Base-by-base conservation (phyloP, 2,329 filamentous ascomycete species). In the Colletotrichum zoysiae region DNA sequence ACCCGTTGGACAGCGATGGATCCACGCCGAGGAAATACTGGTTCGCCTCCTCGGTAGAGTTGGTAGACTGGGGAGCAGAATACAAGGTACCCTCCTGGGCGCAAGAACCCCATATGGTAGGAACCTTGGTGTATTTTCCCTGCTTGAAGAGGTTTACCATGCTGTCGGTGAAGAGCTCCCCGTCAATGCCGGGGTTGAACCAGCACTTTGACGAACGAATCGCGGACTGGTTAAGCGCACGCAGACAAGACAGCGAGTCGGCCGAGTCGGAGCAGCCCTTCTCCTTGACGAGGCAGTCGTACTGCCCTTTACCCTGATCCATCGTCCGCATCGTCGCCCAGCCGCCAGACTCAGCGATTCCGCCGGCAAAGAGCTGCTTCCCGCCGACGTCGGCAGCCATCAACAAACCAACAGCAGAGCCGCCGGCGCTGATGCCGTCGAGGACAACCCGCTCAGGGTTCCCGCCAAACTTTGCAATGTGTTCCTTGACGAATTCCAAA, bases 371-470 rank as follows among this genome's bases (percentile, higher is more conserved):
- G 1, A 89, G 81, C 50, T 81, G 81, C 69, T 87, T 80, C 5
- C 80, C 79, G 23, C 86, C 88, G 3, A 84, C 85, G 67, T 87
- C 86, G 0, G 87, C 87, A 0, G 84, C 88, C 60, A 94, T 84
- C 33, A 93, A 89, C 30, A 92, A 83, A 42, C 85, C 87, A 23
- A 94, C 85, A 9, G 90, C 90, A 1, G 85, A 89, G 11, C 86
- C 92, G 3, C 93, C 92, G 1, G 92, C 92, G 69, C 90, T 92
- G 73, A 86, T 88, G 16, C 93, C 93, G 30, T 89, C 91, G 0
- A 94, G 82, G 0, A 91, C 89, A 7, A 95, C 90, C 74, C 92
- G 91, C 1, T 84, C 76, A 0, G 91, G 90, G 75, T 94, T 83
- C 16, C 92, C 92, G 4, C 92, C 92, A 74, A 95, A 95, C 78